These are phyloP conservation scores for Chaetomium fimeti DNA, from an alignment of 495 filamentous ascomycete genomes.

Conservation along the genomic window DNA sequence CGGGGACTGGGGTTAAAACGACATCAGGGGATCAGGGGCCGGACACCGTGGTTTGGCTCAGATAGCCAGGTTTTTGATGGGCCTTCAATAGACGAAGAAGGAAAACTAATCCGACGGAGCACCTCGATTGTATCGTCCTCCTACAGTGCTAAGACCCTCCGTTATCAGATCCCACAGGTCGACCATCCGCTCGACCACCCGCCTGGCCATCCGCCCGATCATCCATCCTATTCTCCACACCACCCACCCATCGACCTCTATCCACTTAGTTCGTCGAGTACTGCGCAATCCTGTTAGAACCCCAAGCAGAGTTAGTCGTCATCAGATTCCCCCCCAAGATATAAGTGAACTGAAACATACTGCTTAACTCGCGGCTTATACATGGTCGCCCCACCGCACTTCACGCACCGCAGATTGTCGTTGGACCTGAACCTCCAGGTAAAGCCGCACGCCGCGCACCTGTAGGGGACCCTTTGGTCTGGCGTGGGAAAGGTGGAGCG, in stretches of 20 bases:
- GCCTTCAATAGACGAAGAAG: background rate
- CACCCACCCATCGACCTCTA: too few relatives aligned
- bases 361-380: constrained; percentile 6
- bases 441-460: background rate
- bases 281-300: background rate
- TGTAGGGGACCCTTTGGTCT: background rate
- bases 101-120: background rate
- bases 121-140: background rate
- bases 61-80: background rate
- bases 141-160: background rate
- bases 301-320: background rate
- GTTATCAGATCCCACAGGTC: background rate
- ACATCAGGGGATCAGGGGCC: background rate
- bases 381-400: constrained; percentile 1
- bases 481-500: background rate
- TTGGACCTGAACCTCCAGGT: background rate
- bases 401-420: constrained; percentile 8
- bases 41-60: background rate
- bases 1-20: background rate
- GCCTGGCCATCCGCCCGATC: background rate
- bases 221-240: too few relatives aligned
- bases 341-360: background rate
- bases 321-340: too few relatives aligned
- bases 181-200: background rate
- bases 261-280: background rate